phyloP scores from a whole-genome alignment of 2,329 filamentous ascomycete species.

The Torrubiellomyces zombiae region DNA sequence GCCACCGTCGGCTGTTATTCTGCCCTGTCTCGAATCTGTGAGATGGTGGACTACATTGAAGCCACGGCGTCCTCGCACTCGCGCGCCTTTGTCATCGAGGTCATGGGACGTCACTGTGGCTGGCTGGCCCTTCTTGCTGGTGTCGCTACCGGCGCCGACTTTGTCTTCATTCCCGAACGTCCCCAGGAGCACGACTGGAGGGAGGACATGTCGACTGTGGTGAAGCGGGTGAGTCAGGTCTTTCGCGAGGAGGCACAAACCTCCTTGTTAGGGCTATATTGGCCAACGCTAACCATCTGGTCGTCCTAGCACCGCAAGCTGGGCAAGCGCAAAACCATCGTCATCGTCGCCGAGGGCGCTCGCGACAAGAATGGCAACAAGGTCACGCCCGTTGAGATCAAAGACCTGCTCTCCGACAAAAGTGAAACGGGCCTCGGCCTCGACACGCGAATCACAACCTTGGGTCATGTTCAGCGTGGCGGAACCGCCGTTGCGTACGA shows the following conservation, averaged over 20 bases:
- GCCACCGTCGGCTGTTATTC: slow-evolving; percentile 96
- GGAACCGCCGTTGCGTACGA: slow-evolving; percentile 88
- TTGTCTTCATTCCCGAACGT: slow-evolving; percentile 91
- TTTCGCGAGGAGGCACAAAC: too few relatives aligned
- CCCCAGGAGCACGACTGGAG: slow-evolving; percentile 79
- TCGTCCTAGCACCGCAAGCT: slow-evolving; percentile 63
- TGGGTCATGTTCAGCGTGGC: slow-evolving; percentile 95
- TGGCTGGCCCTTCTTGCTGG: slow-evolving; percentile 96
- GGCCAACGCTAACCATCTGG: neutral
- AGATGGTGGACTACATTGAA: slow-evolving; percentile 93
- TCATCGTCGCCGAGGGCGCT: slow-evolving; percentile 92
- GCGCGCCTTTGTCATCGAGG: slow-evolving; percentile 90
- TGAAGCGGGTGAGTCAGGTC: slow-evolving; percentile 43
- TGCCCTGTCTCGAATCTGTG: slow-evolving; percentile 80
- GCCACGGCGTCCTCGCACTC: slow-evolving; percentile 90
- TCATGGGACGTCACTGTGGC: slow-evolving; percentile 96
- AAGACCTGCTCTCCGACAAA: slow-evolving; percentile 67
- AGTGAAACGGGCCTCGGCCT: slow-evolving; percentile 50
- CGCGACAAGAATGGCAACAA: slow-evolving; percentile 71
- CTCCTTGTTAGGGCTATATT: neutral
- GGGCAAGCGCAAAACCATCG: slow-evolving; percentile 94
- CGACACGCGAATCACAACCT: slow-evolving; percentile 85
- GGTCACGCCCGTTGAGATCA: slow-evolving; percentile 68
- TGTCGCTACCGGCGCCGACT: slow-evolving; percentile 88
- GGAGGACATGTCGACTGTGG: slow-evolving; percentile 67